Conservation (phyloP, 441 rosid species). For the Eugenia klotzschiana region DNA sequence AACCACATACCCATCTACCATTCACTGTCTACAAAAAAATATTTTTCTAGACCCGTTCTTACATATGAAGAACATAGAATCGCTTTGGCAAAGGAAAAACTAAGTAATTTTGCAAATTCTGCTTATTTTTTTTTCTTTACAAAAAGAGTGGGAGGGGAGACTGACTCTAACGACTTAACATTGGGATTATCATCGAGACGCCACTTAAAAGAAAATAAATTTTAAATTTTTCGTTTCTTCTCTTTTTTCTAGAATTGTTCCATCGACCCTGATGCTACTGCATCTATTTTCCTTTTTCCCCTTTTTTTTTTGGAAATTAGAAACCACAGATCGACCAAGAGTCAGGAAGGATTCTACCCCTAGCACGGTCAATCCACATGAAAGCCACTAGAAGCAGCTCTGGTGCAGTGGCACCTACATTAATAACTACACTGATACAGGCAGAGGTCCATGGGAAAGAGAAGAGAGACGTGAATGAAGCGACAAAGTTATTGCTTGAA, state of each 20-base stretch:
- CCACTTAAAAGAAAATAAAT: neutral
- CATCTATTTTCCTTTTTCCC: neutral
- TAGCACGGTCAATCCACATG: neutral
- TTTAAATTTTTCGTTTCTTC: neutral
- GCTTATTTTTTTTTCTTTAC: no score
- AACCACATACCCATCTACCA: neutral
- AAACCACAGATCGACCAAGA: neutral
- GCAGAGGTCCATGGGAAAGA: neutral
- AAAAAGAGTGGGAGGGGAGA: no score
- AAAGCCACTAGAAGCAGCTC: neutral
- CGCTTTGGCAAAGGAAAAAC: no score
- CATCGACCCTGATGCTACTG: neutral
- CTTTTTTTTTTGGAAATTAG: neutral
- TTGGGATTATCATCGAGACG: neutral
- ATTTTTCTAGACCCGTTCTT: neutral
- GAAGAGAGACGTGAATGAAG: neutral
- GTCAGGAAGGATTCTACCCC: neutral
- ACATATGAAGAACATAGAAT: no score
- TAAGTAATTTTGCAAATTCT: neutral
- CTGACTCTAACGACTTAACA: no score
- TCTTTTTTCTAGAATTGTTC: neutral
- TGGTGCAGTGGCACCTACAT: neutral
- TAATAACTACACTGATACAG: neutral
- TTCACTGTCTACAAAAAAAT: neutral
- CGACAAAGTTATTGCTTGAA: neutral